Evolutionary conservation across 176 grass and related monocot species (phyloP), one percentile per base, ranked within the genome.

Genomic region (Ananas comosus): DNA sequence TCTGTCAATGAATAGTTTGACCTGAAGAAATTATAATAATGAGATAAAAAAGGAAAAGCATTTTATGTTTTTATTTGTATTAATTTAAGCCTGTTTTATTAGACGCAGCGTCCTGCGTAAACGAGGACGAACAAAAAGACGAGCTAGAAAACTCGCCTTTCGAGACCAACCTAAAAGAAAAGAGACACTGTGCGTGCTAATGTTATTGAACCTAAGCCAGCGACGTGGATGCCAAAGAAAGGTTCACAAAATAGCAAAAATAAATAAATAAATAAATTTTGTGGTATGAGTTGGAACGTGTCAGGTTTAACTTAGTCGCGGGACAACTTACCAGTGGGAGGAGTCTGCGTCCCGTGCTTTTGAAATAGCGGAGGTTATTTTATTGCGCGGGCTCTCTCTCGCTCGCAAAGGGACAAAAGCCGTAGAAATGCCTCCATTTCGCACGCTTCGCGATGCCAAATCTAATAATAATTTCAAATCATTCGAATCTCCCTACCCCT

Each of bases 381-480:
- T 61, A 61, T 9, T 61, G 49, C 49, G 27, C 53, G 12, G 51
- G 25, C 12, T 61, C 10, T 24, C 12, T 61, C 10, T 13, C 18
- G 12, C 9, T 54, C 3, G n/a, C 69, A 13, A 27, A 12, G 23
- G 13, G 63, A 17, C 24, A 67, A 80, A 74, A 12, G 49, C 19
- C 7, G 17, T 22, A 8, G 64, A 57, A 73, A 80, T 13, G 51
- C 29, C 29, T 67, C 27, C 14, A 49, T 10, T 49, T 17, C 73
- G 84, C 81, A 63, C 83, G 52, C 18, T 53, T 80, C 70, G 76
- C 86, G 28, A 74, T 88, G 73, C 79, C 51, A 21, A 72, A 79
- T 79, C 58, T 21, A 49, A 59, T 67, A 74, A 74, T 13, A 70
- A 71, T 51, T 76, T 91, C 76, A 70, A 85, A 85, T 71, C 56